Evolutionary conservation across 805 yeast species (phyloP), one percentile per base, ranked within the genome.

Genomic region (Wickerhamiella vanderwaltii): DNA sequence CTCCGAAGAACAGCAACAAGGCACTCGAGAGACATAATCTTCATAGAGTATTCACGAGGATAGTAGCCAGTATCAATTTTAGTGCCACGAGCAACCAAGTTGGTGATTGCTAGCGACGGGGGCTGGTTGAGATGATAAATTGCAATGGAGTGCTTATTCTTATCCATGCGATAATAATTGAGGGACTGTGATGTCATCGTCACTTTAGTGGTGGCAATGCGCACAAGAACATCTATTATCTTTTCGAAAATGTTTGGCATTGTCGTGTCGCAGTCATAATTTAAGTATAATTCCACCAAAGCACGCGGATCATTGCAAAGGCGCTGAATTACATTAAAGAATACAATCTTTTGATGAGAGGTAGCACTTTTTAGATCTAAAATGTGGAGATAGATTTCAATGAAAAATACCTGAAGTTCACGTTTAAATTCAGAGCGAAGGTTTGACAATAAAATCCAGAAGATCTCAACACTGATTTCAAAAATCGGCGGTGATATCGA

Each of bases 341-440:
- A 72, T 54, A 86, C 88, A 57, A 93, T 71, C 58, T 88, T 86
- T 62, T 93, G 98, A 59, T 88, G 96, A 7, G 87, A 64, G 0
- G 95, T 84, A 1, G 96, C 82, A 1, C 94, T 77, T 55, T 79
- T 82, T 76, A 91, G 73, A 55, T 88, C 97, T 35, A 91, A 73
- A 32, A 93, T 84, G 2, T 97, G 95, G 62, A 91, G 81, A 59
- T 91, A 91, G 41, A 88, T 84, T 54, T 91, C 97, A 34, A 78
- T 80, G 64, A 87, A 73, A 55, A 93, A 83, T 0, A 93, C 95
- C 1, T 95, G 95, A 34, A 91, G 83, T 57, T 91, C 98, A 50
- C 80, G 72, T 60, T 87, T 88, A 66, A 91, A 86, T 51, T 82
- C 91, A 11, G 80, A 71, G 56, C 98, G 75, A 51, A 93, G 65